These are phyloP conservation scores for Phytophthora sp. DNA, from an alignment of 352 stramenopile species.

Conservation along the genomic window DNA sequence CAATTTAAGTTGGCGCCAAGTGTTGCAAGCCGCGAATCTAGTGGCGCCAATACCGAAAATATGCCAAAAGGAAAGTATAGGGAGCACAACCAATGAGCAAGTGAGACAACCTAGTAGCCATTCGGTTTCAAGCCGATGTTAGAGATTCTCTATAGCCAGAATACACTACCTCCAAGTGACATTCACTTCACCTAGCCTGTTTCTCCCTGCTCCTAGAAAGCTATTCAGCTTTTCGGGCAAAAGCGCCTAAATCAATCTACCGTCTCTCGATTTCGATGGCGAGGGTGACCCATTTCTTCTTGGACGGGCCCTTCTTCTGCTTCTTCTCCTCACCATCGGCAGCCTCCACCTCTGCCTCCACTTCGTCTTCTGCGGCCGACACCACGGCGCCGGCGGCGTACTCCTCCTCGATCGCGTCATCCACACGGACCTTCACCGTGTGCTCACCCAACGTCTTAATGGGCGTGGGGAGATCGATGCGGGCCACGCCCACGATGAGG, in stretches of 20 bases:
- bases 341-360: slow-evolving; percentile 23
- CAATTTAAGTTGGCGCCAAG: slow-evolving; percentile 34
- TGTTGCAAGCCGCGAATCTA: slow-evolving; percentile 3
- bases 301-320: slow-evolving; percentile 57
- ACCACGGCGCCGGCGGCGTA: slow-evolving; percentile 48
- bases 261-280: slow-evolving; percentile 67
- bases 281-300: slow-evolving; percentile 82
- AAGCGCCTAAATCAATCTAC: slow-evolving; percentile 45
- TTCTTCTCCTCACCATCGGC: slow-evolving; percentile 38
- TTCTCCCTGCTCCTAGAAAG: slow-evolving; percentile 10
- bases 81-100: no score
- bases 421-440: slow-evolving; percentile 83
- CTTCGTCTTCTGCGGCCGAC: slow-evolving; percentile 27
- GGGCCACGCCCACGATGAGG: slow-evolving; percentile 80
- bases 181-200: no score
- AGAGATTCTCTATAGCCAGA: slow-evolving; percentile 21
- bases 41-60: slow-evolving; percentile 21
- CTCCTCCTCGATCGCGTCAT: slow-evolving; percentile 78
- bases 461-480: slow-evolving; percentile 70
- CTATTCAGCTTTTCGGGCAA: slow-evolving; percentile 9
- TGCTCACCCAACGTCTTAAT: slow-evolving; percentile 86
- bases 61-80: slow-evolving; percentile 1
- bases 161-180: no score
- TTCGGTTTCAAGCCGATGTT: slow-evolving; percentile 16
- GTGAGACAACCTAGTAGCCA: slow-evolving; percentile 15